These are phyloP conservation scores for Brasilioporus rufonigricans DNA, from an alignment of 768 basidiomycete species.

Conservation along the genomic window DNA sequence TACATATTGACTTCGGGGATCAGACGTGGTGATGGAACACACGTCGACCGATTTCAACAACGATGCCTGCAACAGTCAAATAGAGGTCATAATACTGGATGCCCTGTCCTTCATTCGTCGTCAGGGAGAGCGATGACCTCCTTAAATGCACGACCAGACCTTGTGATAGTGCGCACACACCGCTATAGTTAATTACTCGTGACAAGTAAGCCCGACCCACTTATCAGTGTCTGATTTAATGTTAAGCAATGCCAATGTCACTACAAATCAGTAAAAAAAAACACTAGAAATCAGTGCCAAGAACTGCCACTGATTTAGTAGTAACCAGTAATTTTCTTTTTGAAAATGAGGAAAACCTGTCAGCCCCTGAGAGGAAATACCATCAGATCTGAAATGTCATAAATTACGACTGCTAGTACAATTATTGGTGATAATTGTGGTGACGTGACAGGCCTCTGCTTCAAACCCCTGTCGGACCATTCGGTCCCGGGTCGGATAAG, in stretches of 20 bases:
- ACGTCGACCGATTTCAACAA: background rate
- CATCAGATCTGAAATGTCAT: background rate
- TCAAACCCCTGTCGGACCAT: background rate
- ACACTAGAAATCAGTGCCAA: too few relatives aligned
- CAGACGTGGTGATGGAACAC: conserved; percentile 6
- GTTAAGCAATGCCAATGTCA: too few relatives aligned
- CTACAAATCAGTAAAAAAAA: too few relatives aligned
- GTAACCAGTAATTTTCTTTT: background rate
- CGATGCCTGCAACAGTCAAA: background rate
- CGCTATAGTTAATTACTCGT: too few relatives aligned
- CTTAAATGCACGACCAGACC: background rate
- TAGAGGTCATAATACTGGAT: background rate
- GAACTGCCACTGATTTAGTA: too few relatives aligned
- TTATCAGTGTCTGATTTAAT: too few relatives aligned
- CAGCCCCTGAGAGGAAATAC: background rate
- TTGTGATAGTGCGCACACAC: background rate
- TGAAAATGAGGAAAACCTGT: background rate
- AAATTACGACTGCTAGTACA: background rate
- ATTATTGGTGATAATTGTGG: background rate
- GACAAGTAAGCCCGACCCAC: background rate
- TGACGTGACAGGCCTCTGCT: background rate
- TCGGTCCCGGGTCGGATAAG: background rate
- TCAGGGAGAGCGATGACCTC: background rate
- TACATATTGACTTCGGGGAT: background rate
- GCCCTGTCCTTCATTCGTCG: background rate